A percentile compares a stretch with the other conserved stretches of the same genome.
Conservation (phyloP, 306 rosid genomes). For the Amphicarpaea edgeworthii region DNA sequence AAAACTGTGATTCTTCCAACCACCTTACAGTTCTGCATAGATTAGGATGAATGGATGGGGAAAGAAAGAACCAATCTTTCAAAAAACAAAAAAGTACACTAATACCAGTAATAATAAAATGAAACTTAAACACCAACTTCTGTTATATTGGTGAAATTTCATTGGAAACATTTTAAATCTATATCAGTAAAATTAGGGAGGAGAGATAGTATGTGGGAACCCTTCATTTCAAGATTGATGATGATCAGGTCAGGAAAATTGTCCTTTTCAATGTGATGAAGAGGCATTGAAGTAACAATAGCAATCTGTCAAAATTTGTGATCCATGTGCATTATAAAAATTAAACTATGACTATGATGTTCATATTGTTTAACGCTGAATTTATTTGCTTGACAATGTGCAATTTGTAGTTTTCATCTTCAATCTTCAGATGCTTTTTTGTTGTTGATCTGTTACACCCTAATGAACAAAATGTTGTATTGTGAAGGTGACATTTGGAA, state of each 20-base stretch:
- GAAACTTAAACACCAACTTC: neutral
- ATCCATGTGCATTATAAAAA: neutral
- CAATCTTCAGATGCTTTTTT: conserved; percentile 26
- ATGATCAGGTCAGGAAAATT: neutral
- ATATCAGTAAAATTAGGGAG: neutral
- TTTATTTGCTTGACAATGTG: neutral
- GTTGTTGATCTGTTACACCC: conserved; percentile 2
- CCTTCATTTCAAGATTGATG: neutral
- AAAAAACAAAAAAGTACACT: too few species aligned
- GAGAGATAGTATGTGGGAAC: neutral
- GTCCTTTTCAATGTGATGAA: neutral
- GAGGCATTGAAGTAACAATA: neutral
- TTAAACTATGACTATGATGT: conserved; percentile 7
- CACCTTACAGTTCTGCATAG: neutral
- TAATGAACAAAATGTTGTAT: conserved; percentile 36
- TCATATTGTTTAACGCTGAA: conserved; percentile 7
- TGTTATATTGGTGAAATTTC: neutral
- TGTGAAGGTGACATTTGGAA: conserved; percentile 87
- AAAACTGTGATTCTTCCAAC: neutral
- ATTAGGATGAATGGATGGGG: neutral
- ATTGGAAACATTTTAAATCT: conserved; percentile 1
- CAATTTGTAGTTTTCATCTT: neutral
- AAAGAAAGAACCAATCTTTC: neutral
- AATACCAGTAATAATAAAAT: too few species aligned
- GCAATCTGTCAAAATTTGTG: neutral